Evolutionary conservation across 768 basidiomycete species (phyloP), one percentile per base, ranked within the genome.

Genomic region (Tricholomella constricta): DNA sequence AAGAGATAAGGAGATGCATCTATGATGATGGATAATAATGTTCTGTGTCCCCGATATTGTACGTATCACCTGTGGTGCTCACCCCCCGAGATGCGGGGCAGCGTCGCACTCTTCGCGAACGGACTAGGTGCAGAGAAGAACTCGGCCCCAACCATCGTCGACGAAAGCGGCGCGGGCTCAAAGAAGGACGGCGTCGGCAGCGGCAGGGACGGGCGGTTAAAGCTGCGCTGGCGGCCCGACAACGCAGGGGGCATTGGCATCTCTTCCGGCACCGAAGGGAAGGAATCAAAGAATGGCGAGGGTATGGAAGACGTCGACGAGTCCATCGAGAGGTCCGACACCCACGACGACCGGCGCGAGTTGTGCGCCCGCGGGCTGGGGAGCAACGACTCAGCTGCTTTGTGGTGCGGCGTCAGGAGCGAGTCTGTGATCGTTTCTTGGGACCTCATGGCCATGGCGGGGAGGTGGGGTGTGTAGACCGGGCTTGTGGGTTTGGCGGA

Each of bases 261-360:
- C 15, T 72, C 73, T 42, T 77, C 72, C 1, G 88, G 88, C 5
- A 89, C 87, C 29, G 80, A 79, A 20, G 89, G 89, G 68, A 90
- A 89, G 6, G 85, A 79, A 52, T 89, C 87, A 37, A 89, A 78
- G 22, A 77, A 59, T 45, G 70, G 82, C 55, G 74, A 82, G 57
- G 73, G 70, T 54, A 64, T 70, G 38, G 51, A 74, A 2, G 76
- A 73, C 32, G 74, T 67, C 40, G 48, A 73, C 6, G 77, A 74
- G 35, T 75, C 64, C 15, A 70, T 51, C 26, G 78, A 68, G 8
- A 74, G 70, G 17, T 72, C 66, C 4, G 80, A 83, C 52, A 73
- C 67, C 77, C 78, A 80, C 2, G 84, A 82, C 4, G 65, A 56
- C 0, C 77, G 76, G 10, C 77, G 72, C 3, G 62, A 46, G 51